Evolutionary conservation across 2,329 filamentous ascomycete genomes (phyloP).

Genomic region (Diaporthe sp.): DNA sequence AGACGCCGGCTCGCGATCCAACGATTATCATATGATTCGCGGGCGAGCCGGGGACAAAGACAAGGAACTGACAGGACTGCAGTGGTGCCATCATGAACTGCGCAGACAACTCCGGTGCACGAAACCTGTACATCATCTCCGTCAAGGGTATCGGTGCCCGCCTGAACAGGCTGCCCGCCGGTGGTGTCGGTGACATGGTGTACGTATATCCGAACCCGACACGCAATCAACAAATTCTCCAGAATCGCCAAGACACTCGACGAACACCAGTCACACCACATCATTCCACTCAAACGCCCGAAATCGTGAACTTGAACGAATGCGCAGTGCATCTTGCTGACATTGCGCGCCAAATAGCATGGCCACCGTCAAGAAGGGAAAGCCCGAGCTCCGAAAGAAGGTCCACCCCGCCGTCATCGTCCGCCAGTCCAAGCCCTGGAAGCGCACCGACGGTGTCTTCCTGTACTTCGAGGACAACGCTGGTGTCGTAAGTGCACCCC

Average conservation of each 20-base stretch:
- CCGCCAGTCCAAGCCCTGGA: slow-evolving; percentile 99
- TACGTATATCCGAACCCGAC: slow-evolving; percentile 37
- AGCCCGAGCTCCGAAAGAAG: slow-evolving; percentile 99
- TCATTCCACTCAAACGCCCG: background rate
- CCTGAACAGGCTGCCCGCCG: slow-evolving; percentile 96
- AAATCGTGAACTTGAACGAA: background rate
- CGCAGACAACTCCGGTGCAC: slow-evolving; percentile 98
- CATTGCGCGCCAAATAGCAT: slow-evolving; percentile 63
- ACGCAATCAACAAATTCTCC: background rate
- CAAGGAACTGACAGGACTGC: slow-evolving; percentile 44
- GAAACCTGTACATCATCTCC: slow-evolving; percentile 99
- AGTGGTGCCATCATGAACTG: slow-evolving; percentile 99
- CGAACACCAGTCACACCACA: background rate
- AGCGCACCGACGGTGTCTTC: slow-evolving; percentile 97
- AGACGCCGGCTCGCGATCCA: slow-evolving; percentile 32
- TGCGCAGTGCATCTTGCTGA: slow-evolving; percentile 14
- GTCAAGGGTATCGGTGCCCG: slow-evolving; percentile 99
- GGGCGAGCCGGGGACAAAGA: slow-evolving; percentile 20
- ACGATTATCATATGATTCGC: slow-evolving; percentile 30
- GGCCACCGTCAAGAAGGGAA: slow-evolving; percentile 99
- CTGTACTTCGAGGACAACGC: slow-evolving; percentile 99
- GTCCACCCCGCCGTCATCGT: slow-evolving; percentile 99
- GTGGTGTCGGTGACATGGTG: slow-evolving; percentile 99
- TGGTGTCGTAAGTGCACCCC: slow-evolving; percentile 83
- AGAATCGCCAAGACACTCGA: background rate